These are phyloP conservation scores for Vitis hybrid DNA, from an alignment of 177 flowering plant genomes.

Conservation along the genomic window DNA sequence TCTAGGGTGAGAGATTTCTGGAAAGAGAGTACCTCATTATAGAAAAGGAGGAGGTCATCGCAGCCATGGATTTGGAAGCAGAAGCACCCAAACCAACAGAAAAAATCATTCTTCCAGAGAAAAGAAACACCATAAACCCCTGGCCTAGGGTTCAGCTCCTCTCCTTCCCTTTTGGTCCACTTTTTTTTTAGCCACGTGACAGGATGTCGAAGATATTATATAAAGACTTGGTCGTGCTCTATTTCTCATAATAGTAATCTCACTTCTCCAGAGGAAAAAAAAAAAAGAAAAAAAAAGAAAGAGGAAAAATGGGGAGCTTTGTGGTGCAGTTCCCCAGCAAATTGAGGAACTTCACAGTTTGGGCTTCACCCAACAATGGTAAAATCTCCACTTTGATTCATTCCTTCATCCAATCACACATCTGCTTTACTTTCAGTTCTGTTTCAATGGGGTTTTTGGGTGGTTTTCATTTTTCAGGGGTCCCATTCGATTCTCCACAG, in stretches of 20 bases:
- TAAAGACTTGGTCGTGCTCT: too few species aligned
- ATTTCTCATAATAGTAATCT: too few species aligned
- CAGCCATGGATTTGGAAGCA: slow-evolving; percentile 24
- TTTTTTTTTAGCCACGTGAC: too few species aligned
- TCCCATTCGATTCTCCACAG: slow-evolving; percentile 27
- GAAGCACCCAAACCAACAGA: neutral
- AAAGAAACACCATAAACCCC: too few species aligned
- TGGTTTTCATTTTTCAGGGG: slow-evolving; percentile 30
- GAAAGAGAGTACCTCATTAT: slow-evolving; percentile 25
- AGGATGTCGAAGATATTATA: too few species aligned
- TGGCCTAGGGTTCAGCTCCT: too few species aligned
- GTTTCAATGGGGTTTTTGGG: neutral
- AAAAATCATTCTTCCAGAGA: too few species aligned
- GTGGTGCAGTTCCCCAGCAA: slow-evolving; percentile 29
- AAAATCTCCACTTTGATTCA: neutral
- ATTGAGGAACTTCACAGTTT: slow-evolving; percentile 38
- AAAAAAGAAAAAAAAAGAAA: neutral
- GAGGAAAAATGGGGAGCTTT: slow-evolving; percentile 41
- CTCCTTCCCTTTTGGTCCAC: too few species aligned
- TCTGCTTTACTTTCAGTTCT: neutral
- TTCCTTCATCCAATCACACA: neutral
- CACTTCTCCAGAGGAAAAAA: neutral
- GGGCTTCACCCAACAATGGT: slow-evolving; percentile 59
- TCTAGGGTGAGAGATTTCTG: slow-evolving; percentile 1
- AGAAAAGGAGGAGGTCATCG: slow-evolving; percentile 16